These are phyloP conservation scores for Aspergillus quadrilineatus DNA, from an alignment of 2,329 filamentous ascomycete genomes.

Conservation along the genomic window DNA sequence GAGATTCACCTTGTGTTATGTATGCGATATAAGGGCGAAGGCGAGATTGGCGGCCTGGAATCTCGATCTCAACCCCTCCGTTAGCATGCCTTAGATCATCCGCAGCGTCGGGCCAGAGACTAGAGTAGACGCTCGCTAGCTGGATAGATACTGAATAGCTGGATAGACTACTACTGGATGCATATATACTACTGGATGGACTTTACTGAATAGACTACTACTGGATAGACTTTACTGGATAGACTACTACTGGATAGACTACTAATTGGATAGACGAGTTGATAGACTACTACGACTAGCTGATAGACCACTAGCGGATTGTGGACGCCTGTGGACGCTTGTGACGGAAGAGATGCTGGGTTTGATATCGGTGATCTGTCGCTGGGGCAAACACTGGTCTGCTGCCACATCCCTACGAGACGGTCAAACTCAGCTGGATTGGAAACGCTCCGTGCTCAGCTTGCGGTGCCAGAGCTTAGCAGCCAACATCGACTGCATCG, in stretches of 20 bases:
- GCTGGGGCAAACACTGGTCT: conserved; percentile 1
- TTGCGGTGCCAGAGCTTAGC: neutral
- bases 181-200: no score
- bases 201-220: no score
- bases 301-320: no score
- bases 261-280: no score
- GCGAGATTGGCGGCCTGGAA: neutral
- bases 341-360: conserved; percentile 7
- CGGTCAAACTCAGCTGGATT: neutral
- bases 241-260: no score
- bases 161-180: no score
- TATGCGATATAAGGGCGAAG: neutral
- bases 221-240: no score
- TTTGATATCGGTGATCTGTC: conserved; percentile 6
- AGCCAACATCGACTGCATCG: neutral
- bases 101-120: conserved; percentile 24
- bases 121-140: neutral
- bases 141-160: no score
- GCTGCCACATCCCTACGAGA: neutral
- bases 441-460: conserved; percentile 1
- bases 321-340: no score
- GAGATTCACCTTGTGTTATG: conserved; percentile 6
- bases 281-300: no score
- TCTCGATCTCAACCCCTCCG: conserved; percentile 5
- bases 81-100: conserved; percentile 24